These are phyloP conservation scores for Geosmithia morbida DNA, from an alignment of 2,329 filamentous ascomycete species.

Conservation along the genomic window DNA sequence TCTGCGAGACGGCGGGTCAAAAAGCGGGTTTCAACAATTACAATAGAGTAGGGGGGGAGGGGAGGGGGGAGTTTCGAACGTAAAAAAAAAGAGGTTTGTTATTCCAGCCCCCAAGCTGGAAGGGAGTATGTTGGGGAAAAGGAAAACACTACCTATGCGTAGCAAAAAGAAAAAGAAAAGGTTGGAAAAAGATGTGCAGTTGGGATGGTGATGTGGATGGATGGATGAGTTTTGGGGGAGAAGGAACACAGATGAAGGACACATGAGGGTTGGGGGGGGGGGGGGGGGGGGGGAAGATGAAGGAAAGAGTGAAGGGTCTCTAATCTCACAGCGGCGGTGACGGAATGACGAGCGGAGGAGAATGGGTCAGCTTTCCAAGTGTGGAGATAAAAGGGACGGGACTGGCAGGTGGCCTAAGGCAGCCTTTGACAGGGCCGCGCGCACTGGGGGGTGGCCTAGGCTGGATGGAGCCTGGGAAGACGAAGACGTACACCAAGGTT, in stretches of 20 bases:
- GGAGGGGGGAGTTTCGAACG: too few species aligned
- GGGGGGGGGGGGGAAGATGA: background rate
- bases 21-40: background rate
- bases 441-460: too few species aligned
- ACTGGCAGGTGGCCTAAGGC: background rate
- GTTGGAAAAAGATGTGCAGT: background rate
- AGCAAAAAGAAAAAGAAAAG: background rate
- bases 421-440: too few species aligned
- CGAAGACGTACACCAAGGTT: too few species aligned
- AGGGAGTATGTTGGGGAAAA: background rate
- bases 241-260: too few species aligned
- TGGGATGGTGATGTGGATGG: background rate
- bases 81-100: background rate
- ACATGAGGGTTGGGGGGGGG: conserved; percentile 7
- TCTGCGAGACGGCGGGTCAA: background rate
- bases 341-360: background rate
- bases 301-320: background rate
- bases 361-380: background rate
- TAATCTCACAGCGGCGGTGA: background rate
- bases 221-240: conserved; percentile 5
- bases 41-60: too few species aligned
- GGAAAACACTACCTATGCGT: background rate
- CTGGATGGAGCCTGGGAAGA: too few species aligned
- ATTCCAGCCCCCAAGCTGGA: background rate
- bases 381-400: background rate